Conservation (phyloP, 176 grass and related monocot genomes). For the Stipa capillata region DNA sequence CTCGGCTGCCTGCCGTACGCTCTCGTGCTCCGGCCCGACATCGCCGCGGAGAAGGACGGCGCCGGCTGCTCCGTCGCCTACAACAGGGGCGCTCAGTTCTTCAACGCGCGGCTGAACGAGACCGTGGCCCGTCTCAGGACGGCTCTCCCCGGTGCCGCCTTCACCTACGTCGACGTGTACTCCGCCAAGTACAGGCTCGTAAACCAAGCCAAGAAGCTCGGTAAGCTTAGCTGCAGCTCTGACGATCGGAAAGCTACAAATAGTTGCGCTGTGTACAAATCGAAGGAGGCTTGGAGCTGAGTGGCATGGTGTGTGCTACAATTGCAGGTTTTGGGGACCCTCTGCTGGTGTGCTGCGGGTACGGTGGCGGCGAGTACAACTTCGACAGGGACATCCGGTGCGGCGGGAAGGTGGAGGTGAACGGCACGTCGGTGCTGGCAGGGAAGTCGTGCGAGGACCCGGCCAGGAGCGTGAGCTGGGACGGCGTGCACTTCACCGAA, state of each 20-base stretch:
- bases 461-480: not conserved
- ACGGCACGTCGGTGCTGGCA: not conserved
- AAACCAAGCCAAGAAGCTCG: not conserved
- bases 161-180: conserved; percentile 12
- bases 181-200: conserved; percentile 17
- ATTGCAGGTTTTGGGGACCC: conserved; percentile 19
- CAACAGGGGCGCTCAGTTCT: not conserved
- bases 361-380: conserved; percentile 9
- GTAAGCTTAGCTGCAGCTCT: conserved; percentile 4
- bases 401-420: not conserved
- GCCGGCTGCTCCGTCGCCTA: not conserved
- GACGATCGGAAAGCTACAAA: too few relatives aligned
- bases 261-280: not conserved
- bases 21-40: not conserved
- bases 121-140: not conserved
- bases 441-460: conserved; percentile 27
- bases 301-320: too few relatives aligned
- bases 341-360: not conserved
- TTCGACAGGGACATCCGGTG: not conserved
- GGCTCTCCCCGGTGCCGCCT: not conserved
- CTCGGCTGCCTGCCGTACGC: conserved; percentile 14
- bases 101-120: conserved; percentile 8
- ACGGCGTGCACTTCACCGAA: conserved; percentile 34
- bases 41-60: not conserved
- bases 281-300: too few relatives aligned